These are phyloP conservation scores for Cyclotella baltica DNA, from an alignment of 108 stramenopile genomes.

Conservation along the genomic window DNA sequence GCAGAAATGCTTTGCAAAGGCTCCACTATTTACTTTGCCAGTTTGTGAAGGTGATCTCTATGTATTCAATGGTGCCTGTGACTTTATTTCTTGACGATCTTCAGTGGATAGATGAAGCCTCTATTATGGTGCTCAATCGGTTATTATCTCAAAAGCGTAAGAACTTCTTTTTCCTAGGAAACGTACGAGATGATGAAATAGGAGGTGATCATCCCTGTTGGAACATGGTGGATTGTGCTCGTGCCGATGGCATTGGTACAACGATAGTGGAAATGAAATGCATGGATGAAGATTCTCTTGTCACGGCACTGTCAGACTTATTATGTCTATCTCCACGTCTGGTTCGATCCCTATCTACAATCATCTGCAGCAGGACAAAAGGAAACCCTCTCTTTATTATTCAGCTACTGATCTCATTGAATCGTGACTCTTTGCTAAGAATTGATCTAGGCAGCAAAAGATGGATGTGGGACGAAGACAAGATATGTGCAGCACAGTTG, in stretches of 20 bases:
- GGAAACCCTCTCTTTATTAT: no score
- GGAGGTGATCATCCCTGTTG: neutral
- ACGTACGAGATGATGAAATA: constrained; percentile 24
- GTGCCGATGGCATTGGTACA: neutral
- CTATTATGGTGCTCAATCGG: constrained; percentile 13
- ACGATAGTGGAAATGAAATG: no score
- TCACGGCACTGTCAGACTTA: no score
- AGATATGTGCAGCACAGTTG: constrained; percentile 25
- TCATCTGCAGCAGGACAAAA: constrained; percentile 20
- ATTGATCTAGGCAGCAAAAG: constrained; percentile 7
- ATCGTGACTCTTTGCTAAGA: constrained; percentile 16
- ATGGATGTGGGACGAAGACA: no score
- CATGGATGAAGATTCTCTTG: no score
- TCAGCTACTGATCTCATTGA: no score
- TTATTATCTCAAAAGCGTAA: neutral
- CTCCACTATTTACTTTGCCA: constrained; percentile 19
- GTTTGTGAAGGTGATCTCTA: constrained; percentile 23
- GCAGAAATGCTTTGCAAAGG: constrained; percentile 21
- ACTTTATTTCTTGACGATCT: constrained; percentile 32
- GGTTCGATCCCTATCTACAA: no score
- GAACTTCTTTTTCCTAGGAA: constrained; percentile 14
- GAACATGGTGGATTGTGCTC: neutral
- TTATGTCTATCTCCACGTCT: no score
- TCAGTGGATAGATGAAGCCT: no score
- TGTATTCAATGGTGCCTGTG: neutral